Conservation (phyloP, 345 rosid species). For the Crucihimalaya himalaica region DNA sequence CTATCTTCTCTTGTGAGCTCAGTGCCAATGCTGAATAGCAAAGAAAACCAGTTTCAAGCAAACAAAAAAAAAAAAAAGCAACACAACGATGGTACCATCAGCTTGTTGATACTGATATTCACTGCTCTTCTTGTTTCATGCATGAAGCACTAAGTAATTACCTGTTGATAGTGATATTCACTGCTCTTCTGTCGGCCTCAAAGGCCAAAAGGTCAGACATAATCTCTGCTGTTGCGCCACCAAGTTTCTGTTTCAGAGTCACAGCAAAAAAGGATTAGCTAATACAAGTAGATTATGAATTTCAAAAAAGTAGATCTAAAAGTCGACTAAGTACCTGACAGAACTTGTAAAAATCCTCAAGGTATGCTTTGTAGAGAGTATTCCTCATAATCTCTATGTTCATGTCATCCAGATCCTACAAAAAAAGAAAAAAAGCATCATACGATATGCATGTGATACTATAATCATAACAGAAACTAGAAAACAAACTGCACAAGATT, state of each 20-base stretch:
- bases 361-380: conserved; percentile 94
- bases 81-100: neutral
- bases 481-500: neutral
- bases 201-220: conserved; percentile 98
- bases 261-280: neutral
- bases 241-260: conserved; percentile 68
- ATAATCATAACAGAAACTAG: neutral
- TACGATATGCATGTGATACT: neutral
- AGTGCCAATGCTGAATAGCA: conserved; percentile 80
- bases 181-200: conserved; percentile 98
- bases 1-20: conserved; percentile 99
- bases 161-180: conserved; percentile 95
- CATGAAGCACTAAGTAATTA: conserved; percentile 10
- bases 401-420: conserved; percentile 97
- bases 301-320: neutral
- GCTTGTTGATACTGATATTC: conserved; percentile 71
- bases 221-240: conserved; percentile 96
- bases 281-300: neutral
- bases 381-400: conserved; percentile 97
- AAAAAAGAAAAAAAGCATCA: neutral
- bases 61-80: neutral
- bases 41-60: neutral
- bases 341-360: conserved; percentile 93
- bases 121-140: conserved; percentile 9
- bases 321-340: conserved; percentile 66